Evolutionary conservation across 2,329 filamentous ascomycete species (phyloP).

Genomic region (Alternaria infectoria): DNA sequence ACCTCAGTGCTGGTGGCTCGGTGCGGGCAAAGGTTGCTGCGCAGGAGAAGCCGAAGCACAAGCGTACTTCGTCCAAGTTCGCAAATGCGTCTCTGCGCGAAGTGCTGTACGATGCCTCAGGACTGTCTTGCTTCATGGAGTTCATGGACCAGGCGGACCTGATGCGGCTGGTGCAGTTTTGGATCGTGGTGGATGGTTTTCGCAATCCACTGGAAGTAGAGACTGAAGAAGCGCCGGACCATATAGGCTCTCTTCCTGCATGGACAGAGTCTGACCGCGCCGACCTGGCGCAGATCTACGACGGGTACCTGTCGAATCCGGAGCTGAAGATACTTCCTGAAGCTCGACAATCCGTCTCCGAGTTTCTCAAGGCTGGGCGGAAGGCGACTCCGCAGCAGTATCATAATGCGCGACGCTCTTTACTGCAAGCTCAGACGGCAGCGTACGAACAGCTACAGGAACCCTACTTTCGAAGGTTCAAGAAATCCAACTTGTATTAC

Average conservation of each 20-base stretch:
- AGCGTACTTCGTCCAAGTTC: slow-evolving; percentile 64
- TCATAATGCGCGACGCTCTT: slow-evolving; percentile 77
- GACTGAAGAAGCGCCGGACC: slow-evolving; percentile 68
- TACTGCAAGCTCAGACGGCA: slow-evolving; percentile 80
- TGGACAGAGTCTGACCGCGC: slow-evolving; percentile 86
- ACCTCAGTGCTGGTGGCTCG: slow-evolving; percentile 73
- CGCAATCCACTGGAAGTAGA: slow-evolving; percentile 91
- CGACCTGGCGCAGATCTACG: slow-evolving; percentile 89
- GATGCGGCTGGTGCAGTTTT: slow-evolving; percentile 94
- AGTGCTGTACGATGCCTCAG: slow-evolving; percentile 86
- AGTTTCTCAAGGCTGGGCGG: slow-evolving; percentile 80
- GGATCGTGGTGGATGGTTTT: slow-evolving; percentile 96
- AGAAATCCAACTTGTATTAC: slow-evolving; percentile 91
- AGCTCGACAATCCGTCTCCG: slow-evolving; percentile 72
- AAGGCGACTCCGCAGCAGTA: slow-evolving; percentile 82
- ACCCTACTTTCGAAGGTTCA: slow-evolving; percentile 82
- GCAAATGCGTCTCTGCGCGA: slow-evolving; percentile 81
- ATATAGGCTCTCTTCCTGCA: slow-evolving; percentile 56
- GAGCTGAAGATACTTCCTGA: slow-evolving; percentile 79
- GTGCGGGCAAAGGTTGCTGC: slow-evolving; percentile 49
- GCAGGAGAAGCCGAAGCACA: slow-evolving; percentile 47
- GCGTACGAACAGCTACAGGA: slow-evolving; percentile 85
- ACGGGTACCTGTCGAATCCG: slow-evolving; percentile 82
- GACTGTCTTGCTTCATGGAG: slow-evolving; percentile 98
- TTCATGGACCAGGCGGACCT: slow-evolving; percentile 93